These are phyloP conservation scores for Ceratobasidium sp. DNA, from an alignment of 1,284 basidiomycete genomes.

Conservation along the genomic window DNA sequence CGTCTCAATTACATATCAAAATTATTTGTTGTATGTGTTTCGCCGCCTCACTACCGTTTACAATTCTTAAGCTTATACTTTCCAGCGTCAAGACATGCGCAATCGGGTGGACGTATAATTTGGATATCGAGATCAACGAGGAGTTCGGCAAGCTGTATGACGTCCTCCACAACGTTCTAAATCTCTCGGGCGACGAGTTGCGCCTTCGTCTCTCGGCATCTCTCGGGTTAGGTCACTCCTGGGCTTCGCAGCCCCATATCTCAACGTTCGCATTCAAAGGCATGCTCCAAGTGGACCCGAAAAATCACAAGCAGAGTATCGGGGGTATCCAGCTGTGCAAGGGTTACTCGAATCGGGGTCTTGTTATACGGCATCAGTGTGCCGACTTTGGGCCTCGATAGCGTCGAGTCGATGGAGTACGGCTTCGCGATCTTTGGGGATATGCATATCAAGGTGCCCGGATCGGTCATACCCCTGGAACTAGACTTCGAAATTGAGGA, in stretches of 20 bases:
- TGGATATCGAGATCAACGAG: neutral
- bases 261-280: neutral
- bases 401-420: neutral
- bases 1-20: neutral
- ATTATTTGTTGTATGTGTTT: neutral
- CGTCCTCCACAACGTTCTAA: neutral
- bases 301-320: neutral
- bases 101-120: too few relatives aligned
- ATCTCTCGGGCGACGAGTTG: neutral
- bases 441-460: conserved; percentile 17
- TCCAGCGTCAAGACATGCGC: too few relatives aligned
- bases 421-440: conserved; percentile 9
- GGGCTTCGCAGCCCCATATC: neutral
- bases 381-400: neutral
- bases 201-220: neutral
- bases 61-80: too few relatives aligned
- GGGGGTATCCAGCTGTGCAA: neutral
- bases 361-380: neutral
- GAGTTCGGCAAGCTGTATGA: neutral
- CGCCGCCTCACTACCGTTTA: too few relatives aligned
- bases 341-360: neutral
- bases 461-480: neutral
- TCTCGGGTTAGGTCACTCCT: neutral
- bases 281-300: conserved; percentile 5
- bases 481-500: conserved; percentile 9